Conservation (phyloP, 495 filamentous ascomycete genomes). For the Parathielavia appendiculata region DNA sequence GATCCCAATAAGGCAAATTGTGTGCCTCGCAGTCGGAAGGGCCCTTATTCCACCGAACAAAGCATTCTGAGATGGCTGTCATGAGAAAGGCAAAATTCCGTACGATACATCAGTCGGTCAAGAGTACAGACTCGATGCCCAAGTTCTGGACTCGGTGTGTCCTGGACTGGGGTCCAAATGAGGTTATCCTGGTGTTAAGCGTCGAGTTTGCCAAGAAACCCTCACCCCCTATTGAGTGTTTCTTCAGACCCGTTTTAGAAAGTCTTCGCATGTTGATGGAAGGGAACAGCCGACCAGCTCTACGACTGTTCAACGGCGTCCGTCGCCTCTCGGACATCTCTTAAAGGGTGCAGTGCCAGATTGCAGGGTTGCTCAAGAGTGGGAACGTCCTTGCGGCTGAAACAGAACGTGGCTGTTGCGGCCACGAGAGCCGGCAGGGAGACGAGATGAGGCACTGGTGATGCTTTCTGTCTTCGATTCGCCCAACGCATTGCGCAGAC, state of each 20-base stretch:
- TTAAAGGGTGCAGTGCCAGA: too few relatives aligned
- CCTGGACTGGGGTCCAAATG: not conserved
- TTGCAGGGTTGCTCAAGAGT: not conserved
- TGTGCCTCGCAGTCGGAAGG: not conserved
- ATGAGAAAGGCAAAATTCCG: not conserved
- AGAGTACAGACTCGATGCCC: not conserved
- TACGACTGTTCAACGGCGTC: not conserved
- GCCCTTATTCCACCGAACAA: slow-evolving; percentile 1
- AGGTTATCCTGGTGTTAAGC: not conserved
- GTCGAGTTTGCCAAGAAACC: not conserved
- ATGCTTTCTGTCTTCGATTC: not conserved
- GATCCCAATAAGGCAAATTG: slow-evolving; percentile 19
- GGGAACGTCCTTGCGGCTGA: not conserved
- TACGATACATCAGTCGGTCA: not conserved
- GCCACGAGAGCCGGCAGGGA: not conserved
- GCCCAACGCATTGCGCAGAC: too few relatives aligned
- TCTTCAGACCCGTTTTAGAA: slow-evolving; percentile 37
- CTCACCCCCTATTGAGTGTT: slow-evolving; percentile 25
- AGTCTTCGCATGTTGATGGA: slow-evolving; percentile 1
- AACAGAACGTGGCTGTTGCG: not conserved
- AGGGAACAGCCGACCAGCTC: slow-evolving; percentile 1
- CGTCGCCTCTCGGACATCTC: too few relatives aligned
- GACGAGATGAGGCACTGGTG: not conserved
- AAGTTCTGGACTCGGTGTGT: not conserved
- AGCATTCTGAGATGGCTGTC: not conserved